These are phyloP conservation scores for Papiliotrema fonsecae DNA, from an alignment of 1,284 basidiomycete genomes.

Conservation along the genomic window DNA sequence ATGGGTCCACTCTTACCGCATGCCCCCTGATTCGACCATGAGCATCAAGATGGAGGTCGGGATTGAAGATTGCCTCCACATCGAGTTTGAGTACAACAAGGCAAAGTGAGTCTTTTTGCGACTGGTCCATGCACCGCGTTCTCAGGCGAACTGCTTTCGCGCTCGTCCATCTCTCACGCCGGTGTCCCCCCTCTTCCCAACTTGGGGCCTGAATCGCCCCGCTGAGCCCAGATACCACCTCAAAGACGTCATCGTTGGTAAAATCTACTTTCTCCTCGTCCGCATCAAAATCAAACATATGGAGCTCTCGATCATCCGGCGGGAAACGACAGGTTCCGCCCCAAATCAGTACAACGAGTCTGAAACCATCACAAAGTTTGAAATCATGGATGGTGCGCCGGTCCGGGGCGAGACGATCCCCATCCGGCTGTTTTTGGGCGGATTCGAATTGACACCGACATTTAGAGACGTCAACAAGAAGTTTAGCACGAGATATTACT, in stretches of 20 bases:
- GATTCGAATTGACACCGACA: conserved; percentile 96
- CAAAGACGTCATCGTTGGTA: conserved; percentile 98
- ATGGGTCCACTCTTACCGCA: conserved; percentile 97
- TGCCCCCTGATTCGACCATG: conserved; percentile 96
- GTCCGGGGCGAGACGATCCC: conserved; percentile 97
- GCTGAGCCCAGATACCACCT: conserved; percentile 73
- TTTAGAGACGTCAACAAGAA: conserved; percentile 99
- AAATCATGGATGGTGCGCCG: conserved; percentile 97
- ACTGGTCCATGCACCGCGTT: neutral
- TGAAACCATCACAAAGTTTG: conserved; percentile 98
- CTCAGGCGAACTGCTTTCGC: too few species aligned
- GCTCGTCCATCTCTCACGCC: too few species aligned
- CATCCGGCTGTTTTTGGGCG: conserved; percentile 93
- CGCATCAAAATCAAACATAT: conserved; percentile 99
- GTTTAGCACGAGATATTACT: conserved; percentile 93
- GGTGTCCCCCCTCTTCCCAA: conserved; percentile 1
- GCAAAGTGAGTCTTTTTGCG: conserved; percentile 69
- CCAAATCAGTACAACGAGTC: conserved; percentile 99
- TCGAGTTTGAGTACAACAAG: conserved; percentile 99
- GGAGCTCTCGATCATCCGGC: conserved; percentile 95
- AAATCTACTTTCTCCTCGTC: conserved; percentile 97
- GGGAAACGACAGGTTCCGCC: conserved; percentile 91
- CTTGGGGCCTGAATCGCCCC: neutral
- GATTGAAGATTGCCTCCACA: conserved; percentile 97
- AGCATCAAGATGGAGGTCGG: conserved; percentile 99